Base-by-base conservation (phyloP, 2,329 filamentous ascomycete genomes). In the Lecanosticta acicola region DNA sequence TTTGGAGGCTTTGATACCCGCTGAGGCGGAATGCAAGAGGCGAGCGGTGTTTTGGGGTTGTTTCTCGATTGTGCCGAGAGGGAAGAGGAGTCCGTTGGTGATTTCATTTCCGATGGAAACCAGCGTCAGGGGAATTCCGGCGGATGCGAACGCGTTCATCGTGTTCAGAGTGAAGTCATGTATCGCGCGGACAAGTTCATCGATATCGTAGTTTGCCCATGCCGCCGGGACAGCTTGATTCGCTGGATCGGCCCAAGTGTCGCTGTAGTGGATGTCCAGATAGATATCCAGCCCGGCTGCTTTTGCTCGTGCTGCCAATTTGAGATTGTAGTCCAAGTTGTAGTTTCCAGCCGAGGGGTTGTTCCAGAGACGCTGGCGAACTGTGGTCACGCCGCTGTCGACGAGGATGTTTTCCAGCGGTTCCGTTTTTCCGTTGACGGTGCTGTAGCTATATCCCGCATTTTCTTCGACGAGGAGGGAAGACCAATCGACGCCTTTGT, bases 51-150 rank as follows among this genome's bases (percentile, higher is more conserved):
- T 65, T 14, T 59, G 49, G 3, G 66, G 55, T 3, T 50, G 34
- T 41, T 54, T 59, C 4, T 62, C 51, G 21, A 60, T 56, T 21
- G 60, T 48, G 19, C 64, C 66, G 0, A 59, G 44, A 2, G 65
- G 65, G 58, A 61, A 68, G 36, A 68, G 54, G 42, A 65, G 53
- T 14, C 66, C 66, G 36, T 58, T 54, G 11, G 60, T 56, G 50
- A 68, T 65, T 54, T 68, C 66, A 41, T 68, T 67, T 21, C 66
- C 66, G 14, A 68, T 59, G 3, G 56, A 68, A 3, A 74, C 68
- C 20, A 71, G 62, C 21, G 55, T 58, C 16, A 70, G 58, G 16
- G 62, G 52, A 33, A 74, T 66, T 7, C 62, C 60, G 36, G 64
- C 65, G 9, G 57, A 51, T 32, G 65, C 57, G 57, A 71, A 73